These are phyloP conservation scores for Pyropia yezoensis DNA, from an alignment of 23 red algal species.

Conservation along the genomic window DNA sequence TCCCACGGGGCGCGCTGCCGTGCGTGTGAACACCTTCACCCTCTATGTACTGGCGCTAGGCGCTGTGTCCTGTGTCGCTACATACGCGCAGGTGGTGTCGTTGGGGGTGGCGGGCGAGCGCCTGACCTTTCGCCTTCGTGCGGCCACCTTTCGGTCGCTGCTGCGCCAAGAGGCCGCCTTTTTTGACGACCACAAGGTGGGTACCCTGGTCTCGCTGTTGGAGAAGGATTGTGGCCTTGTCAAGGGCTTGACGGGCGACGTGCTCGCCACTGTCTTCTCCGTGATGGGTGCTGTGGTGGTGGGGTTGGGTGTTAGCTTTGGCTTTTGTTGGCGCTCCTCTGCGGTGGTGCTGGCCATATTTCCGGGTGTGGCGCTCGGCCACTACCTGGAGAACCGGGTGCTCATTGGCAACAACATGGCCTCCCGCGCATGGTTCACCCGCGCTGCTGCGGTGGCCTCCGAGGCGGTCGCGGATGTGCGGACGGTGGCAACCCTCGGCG, in stretches of 20 bases:
- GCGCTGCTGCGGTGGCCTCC: conserved; percentile 54
- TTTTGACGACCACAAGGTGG: conserved; percentile 63
- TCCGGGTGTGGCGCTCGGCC: conserved; percentile 63
- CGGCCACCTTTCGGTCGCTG: conserved; percentile 48
- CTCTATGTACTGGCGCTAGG: neutral
- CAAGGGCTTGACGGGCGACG: conserved; percentile 46
- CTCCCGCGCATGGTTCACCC: conserved; percentile 30
- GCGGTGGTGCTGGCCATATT: conserved; percentile 62
- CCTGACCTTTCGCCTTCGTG: conserved; percentile 63
- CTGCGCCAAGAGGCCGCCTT: conserved; percentile 83
- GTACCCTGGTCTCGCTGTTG: conserved; percentile 44
- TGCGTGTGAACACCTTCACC: too few species aligned
- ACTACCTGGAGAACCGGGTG: conserved; percentile 63
- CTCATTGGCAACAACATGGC: conserved; percentile 83
- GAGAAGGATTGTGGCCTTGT: conserved; percentile 39
- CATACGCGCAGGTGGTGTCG: conserved; percentile 23
- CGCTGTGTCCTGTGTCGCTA: conserved; percentile 16
- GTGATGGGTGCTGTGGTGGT: conserved; percentile 35
- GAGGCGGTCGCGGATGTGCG: conserved; percentile 81
- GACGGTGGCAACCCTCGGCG: conserved; percentile 58
- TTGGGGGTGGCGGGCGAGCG: conserved; percentile 80
- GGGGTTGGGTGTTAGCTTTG: conserved; percentile 61
- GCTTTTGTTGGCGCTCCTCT: conserved; percentile 50
- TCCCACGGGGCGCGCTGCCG: too few species aligned
- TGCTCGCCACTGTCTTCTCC: conserved; percentile 17